Percentiles rank a stretch among this genome's conserved stretches.
Evolutionary conservation across 495 filamentous ascomycete genomes (phyloP).

Genomic region (Oleoguttula mirabilis): DNA sequence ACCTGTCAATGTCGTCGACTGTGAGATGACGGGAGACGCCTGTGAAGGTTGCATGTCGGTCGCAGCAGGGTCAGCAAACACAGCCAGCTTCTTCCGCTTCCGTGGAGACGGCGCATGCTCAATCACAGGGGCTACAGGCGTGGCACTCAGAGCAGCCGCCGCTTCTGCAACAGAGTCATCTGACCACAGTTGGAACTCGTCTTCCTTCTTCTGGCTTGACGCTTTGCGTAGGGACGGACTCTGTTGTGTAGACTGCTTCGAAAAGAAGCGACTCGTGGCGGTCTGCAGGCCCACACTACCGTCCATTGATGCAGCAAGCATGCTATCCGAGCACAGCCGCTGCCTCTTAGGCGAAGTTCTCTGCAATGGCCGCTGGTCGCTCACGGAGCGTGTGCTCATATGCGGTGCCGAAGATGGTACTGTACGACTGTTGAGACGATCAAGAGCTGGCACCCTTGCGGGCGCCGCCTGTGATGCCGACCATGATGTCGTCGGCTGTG

Average conservation of each 20-base stretch:
- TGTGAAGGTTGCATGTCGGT: conserved; percentile 7
- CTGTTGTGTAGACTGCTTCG: conserved; percentile 28
- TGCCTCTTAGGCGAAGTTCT: conserved; percentile 42
- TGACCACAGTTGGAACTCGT: conserved; percentile 48
- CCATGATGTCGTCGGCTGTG: conserved; percentile 43
- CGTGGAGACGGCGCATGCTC: conserved; percentile 18
- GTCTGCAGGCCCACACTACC: conserved; percentile 5
- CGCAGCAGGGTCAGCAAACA: conserved; percentile 20
- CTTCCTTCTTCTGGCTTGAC: conserved; percentile 37
- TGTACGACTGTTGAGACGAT: conserved; percentile 12
- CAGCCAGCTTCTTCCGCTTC: conserved; percentile 25
- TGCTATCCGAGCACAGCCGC: conserved; percentile 47
- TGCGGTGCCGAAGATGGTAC: conserved; percentile 27
- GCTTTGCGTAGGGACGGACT: conserved; percentile 43
- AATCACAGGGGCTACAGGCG: conserved; percentile 5
- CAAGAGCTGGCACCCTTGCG: conserved; percentile 32
- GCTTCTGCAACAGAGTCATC: conserved; percentile 56
- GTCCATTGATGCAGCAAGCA: conserved; percentile 20
- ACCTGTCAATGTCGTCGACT: neutral
- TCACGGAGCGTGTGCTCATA: conserved; percentile 20
- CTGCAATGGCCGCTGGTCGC: conserved; percentile 3
- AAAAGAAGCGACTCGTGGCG: conserved; percentile 49
- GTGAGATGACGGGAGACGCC: conserved; percentile 7
- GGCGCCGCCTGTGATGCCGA: conserved; percentile 24
- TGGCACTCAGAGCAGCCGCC: conserved; percentile 41